Evolutionary conservation across 345 rosid species (phyloP), one percentile per base, ranked within the genome.

Genomic region (Zanthoxylum bungeanum): DNA sequence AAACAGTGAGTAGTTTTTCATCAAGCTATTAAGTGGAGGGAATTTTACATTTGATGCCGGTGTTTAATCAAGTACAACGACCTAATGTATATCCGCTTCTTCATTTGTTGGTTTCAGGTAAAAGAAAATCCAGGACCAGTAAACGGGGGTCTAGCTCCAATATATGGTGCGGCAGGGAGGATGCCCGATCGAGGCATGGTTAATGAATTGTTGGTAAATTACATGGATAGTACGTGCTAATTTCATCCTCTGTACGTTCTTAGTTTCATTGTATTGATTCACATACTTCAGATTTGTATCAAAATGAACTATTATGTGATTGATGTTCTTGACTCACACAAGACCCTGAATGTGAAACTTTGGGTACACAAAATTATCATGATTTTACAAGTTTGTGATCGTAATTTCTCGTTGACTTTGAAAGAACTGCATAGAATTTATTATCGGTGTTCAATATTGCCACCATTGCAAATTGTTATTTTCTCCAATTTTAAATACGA

Each of bases 151-250:
- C 69, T 89, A 24, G 98, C 98, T 49, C 93, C 98, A 60, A 87
- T 92, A 66, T 95, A 95, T 60, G 99, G 98, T 65, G 99, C 99
- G 17, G 97, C 94, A 1, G 97, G 94, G 79, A 89, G 67, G 71
- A 91, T 92, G 86, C 93, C 94, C 0, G 96, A 92, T 67, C 78
- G 97, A 78, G 89, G 89, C 31, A 91, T 85, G 94, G 97, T 89
- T n/a, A 69, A 77, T 65, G 98, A 92, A 66, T 78, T 95, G 82
- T 68, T 92, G 76, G 91, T 92, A 49, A 84, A 83, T 73, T 91
- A 82, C 85, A 92, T 95, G 98, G 99, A 95, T 73, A 44, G 85
- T 75, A 81, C 91, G 46, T 91, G 93, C 82, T 91, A 86, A 74
- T 49, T 17, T 3, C 50, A 49, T 36, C 30, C 37, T 12, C 44